A percentile compares a stretch with the other conserved stretches of the same genome.
Evolutionary conservation across 2,329 filamentous ascomycete species (phyloP).

Genomic region (Fusarium sp.): DNA sequence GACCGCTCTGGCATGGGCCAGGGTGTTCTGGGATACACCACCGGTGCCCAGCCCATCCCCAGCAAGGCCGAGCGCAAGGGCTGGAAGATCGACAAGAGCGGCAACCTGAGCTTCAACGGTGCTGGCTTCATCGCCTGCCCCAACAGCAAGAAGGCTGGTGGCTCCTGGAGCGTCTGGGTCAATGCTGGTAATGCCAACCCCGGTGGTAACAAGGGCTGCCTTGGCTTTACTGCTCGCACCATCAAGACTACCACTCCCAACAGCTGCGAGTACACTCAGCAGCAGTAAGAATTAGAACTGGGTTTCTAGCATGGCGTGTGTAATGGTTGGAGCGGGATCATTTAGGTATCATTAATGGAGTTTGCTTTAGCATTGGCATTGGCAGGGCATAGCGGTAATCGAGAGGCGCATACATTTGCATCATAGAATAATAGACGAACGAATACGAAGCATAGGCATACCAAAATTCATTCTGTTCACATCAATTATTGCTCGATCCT

Average conservation of each 20-base stretch:
- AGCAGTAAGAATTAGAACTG: neutral
- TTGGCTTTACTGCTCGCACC: slow-evolving; percentile 50
- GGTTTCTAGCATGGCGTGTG: neutral
- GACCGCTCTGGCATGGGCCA: slow-evolving; percentile 70
- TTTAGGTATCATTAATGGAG: neutral
- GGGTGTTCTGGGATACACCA: slow-evolving; percentile 64
- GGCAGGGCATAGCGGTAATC: neutral
- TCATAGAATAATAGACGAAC: neutral
- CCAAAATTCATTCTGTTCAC: no score
- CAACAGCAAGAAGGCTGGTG: slow-evolving; percentile 49
- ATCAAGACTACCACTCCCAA: slow-evolving; percentile 46
- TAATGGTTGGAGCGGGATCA: neutral
- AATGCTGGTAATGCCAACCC: slow-evolving; percentile 48
- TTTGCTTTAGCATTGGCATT: neutral
- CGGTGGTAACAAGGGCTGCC: slow-evolving; percentile 51
- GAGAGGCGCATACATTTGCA: neutral
- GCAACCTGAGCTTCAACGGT: slow-evolving; percentile 60
- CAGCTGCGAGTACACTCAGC: slow-evolving; percentile 52
- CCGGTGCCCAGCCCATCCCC: slow-evolving; percentile 53
- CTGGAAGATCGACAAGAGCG: slow-evolving; percentile 58
- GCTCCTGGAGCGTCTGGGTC: slow-evolving; percentile 57
- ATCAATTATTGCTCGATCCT: no score
- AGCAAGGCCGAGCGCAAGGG: slow-evolving; percentile 58
- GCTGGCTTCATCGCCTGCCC: slow-evolving; percentile 65
- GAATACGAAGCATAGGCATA: no score